Evolutionary conservation across 768 basidiomycete species (phyloP), one percentile per base, ranked within the genome.

Genomic region (Termitomyces sp.): DNA sequence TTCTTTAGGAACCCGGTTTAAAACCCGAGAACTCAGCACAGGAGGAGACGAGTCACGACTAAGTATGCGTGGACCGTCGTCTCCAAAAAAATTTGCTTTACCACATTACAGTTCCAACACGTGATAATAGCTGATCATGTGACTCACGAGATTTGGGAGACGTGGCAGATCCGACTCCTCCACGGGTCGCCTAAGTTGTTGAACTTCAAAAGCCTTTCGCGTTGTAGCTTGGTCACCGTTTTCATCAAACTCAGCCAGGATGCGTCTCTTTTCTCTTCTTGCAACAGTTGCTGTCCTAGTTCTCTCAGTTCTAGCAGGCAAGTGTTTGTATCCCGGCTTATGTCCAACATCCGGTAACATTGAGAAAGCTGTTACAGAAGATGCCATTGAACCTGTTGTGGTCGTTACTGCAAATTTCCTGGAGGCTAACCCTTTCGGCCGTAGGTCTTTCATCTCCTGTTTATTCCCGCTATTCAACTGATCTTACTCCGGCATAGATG

Each of bases 391-490:
- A 61, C 85, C 83, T 49, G 86, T 85, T 66, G 73, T 92, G 57
- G 53, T 71, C 46, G 78, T 73, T 14, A 70, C 69, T 61, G 84
- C 85, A 56, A 73, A 78, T 7, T 92, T 91, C 69, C 82, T 84
- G 16, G 86, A 90, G 62, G 75, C 76, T 50, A 92, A 92, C 66
- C 79, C 83, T 1, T 90, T 92, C 64, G 86, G 85, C 64, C 88
- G 90, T 91, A 70, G 62, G 90, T 80, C 30, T 36, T 56, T 13
- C 44, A 61, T 28, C 28, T 51, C 30, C 16, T 30, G 40, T 48
- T 28, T 36, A 24, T 12, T 45, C 38, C 42, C 33, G 20, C 20
- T 53, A 54, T 50, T 26, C 60, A 52, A 65, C 62, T 24, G 61
- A 18, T 35, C 53, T 59, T 36, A 57, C 57, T 65, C 63, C 50